phyloP scores from a whole-genome alignment of 768 basidiomycete genomes.

The Leccinum olivaceopallidum region DNA sequence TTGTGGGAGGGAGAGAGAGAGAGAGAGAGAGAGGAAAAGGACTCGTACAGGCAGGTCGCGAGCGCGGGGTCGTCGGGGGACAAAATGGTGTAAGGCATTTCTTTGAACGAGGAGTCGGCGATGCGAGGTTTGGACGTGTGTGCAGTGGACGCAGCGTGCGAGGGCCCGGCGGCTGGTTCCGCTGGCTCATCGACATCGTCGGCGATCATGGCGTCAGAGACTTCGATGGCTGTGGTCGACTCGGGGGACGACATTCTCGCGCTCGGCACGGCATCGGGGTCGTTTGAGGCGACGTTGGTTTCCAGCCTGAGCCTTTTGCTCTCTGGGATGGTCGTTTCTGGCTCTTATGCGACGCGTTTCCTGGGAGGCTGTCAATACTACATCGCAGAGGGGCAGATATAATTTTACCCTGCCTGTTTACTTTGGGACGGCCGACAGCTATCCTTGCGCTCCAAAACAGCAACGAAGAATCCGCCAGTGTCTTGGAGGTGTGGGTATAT shows the following conservation, averaged over 20 bases:
- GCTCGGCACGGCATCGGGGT: conserved; percentile 6
- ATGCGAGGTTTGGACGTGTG: conserved; percentile 12
- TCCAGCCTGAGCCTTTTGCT: conserved; percentile 52
- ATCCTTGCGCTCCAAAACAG: conserved; percentile 66
- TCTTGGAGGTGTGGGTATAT: conserved; percentile 96
- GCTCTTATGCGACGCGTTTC: conserved; percentile 52
- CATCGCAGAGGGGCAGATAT: background rate
- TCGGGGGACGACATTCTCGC: conserved; percentile 9
- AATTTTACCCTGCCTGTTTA: conserved; percentile 17
- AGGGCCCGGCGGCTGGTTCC: background rate
- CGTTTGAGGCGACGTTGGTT: conserved; percentile 16
- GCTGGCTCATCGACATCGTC: conserved; percentile 5
- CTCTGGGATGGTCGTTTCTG: conserved; percentile 40
- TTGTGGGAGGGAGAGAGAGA: no score
- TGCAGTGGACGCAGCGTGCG: background rate
- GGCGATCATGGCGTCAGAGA: background rate
- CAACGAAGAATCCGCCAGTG: conserved; percentile 98
- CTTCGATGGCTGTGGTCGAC: conserved; percentile 3
- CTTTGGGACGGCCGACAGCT: conserved; percentile 3
- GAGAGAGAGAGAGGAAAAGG: background rate
- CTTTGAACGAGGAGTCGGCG: conserved; percentile 61
- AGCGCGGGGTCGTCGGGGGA: conserved; percentile 69
- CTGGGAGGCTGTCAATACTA: conserved; percentile 20
- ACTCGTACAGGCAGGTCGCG: conserved; percentile 66
- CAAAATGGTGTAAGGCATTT: conserved; percentile 90